These are phyloP conservation scores for Vigna reflexopilosa DNA, from an alignment of 306 rosid genomes.

Conservation along the genomic window DNA sequence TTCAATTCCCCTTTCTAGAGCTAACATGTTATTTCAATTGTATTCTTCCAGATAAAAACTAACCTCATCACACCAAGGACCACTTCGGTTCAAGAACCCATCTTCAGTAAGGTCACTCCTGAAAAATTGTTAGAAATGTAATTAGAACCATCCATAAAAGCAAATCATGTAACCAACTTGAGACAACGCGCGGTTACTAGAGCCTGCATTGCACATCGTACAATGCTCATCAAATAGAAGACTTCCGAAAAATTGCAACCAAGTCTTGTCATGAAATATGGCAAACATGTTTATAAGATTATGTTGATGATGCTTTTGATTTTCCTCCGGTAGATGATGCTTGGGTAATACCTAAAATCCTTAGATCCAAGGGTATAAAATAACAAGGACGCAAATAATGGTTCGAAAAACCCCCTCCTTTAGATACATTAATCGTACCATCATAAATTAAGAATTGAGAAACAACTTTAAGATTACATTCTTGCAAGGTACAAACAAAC, in stretches of 20 bases:
- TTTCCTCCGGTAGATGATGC: conserved; percentile 29
- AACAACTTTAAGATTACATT: conserved; percentile 31
- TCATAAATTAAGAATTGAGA: conserved; percentile 26
- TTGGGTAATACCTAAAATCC: conserved; percentile 10
- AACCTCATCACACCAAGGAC: conserved; percentile 91
- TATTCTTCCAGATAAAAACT: conserved; percentile 37
- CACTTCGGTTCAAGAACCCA: conserved; percentile 64
- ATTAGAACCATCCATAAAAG: conserved; percentile 22
- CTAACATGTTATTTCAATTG: too few relatives aligned
- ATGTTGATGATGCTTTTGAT: conserved; percentile 20
- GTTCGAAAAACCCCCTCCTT: background rate
- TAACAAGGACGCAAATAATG: conserved; percentile 8
- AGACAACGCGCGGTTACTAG: background rate
- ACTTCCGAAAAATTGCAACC: conserved; percentile 33
- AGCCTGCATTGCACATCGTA: conserved; percentile 31
- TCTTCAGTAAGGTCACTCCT: conserved; percentile 69
- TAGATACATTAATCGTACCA: conserved; percentile 19
- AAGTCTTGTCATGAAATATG: conserved; percentile 10
- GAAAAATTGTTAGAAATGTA: conserved; percentile 43
- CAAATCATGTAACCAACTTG: conserved; percentile 21
- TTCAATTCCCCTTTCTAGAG: too few relatives aligned
- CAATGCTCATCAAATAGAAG: conserved; percentile 17
- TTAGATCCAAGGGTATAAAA: conserved; percentile 13
- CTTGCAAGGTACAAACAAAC: conserved; percentile 10
- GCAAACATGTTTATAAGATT: conserved; percentile 24